Evolutionary conservation across 306 rosid genomes (phyloP).

Genomic region (Cercis canadensis): DNA sequence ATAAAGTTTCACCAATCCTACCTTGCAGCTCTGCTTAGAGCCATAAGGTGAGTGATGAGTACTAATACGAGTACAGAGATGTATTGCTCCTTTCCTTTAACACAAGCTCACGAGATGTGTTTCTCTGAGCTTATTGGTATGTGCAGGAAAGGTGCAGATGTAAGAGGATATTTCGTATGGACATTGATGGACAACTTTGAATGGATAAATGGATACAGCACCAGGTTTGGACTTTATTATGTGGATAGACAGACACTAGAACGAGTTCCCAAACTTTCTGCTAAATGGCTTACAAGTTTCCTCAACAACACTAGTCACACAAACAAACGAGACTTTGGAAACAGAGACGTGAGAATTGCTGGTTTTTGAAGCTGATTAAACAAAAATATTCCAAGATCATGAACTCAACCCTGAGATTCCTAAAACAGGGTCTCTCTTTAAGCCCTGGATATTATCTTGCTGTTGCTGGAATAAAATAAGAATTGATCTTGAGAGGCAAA

Average conservation of each 20-base stretch:
- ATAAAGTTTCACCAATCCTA: conserved; percentile 58
- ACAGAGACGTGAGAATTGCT: conserved; percentile 3
- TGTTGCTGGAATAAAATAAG: no score
- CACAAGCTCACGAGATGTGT: background rate
- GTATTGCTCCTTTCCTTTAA: background rate
- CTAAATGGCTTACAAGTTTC: conserved; percentile 57
- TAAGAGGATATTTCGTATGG: conserved; percentile 75
- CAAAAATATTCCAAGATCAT: no score
- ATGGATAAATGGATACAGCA: conserved; percentile 55
- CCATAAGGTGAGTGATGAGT: conserved; percentile 54
- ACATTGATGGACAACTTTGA: conserved; percentile 70
- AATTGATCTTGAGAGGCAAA: no score
- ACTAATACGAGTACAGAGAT: background rate
- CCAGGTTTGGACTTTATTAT: conserved; percentile 59
- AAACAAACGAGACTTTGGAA: conserved; percentile 10
- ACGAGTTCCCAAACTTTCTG: conserved; percentile 64
- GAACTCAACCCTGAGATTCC: no score
- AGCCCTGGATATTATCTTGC: no score
- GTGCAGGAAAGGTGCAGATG: conserved; percentile 70
- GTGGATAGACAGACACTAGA: conserved; percentile 57
- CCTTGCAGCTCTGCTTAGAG: conserved; percentile 58
- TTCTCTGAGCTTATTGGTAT: background rate
- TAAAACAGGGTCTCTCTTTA: no score
- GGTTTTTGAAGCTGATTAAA: no score
- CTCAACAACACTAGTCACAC: conserved; percentile 40